Base-by-base conservation (phyloP, 1,139 yeast species). In the Entelexis paramagnoliae region DNA sequence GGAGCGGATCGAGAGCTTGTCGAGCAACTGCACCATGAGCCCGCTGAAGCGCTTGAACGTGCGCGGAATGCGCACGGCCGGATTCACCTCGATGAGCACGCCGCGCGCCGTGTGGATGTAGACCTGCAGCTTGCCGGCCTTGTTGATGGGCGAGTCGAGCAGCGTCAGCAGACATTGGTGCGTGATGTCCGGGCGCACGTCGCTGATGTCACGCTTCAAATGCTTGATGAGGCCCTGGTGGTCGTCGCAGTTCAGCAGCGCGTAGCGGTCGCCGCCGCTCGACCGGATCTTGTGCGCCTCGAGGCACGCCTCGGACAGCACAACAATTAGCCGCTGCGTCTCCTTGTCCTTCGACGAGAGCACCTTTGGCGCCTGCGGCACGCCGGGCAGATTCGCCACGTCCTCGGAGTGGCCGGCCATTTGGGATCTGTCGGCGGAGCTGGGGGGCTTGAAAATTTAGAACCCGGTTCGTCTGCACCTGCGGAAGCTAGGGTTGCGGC, bases 21-120 rank as follows among this genome's bases (percentile, higher is more conserved):
- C 97, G 61, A 91, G 74, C 55, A 91, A 75, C 69, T 91, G 98
- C 46, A 91, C 98, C 97, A 91, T 91, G 60, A 91, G 77, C 14
- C 98, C 98, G 9, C 96, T 86, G 66, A 91, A 91, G 69, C 98
- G 81, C 71, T 91, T 91, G 72, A 91, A 91, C 1, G 98, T 91
- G 74, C 98, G 82, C 54, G 98, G 98, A 62, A 91, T 91, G 70
- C 98, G 82, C 50, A 91, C 97, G 45, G 88, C 78, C 46, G 98
- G 98, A 66, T 91, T 91, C 54, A 93, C 95, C 68, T 91, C 98
- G 63, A 91, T 80, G 59, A 91, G 77, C 17, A 91, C 96, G 34
- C 96, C 96, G 60, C 93, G 78, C 16, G 96, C 93, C 2, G 98
- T 91, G 62, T 87, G 96, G 58, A 91, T 89, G 69, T 89, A 91